Evolutionary conservation across 352 stramenopile genomes (phyloP), one percentile per base, ranked within the genome.

Genomic region (Phytophthora pseudosyringae): DNA sequence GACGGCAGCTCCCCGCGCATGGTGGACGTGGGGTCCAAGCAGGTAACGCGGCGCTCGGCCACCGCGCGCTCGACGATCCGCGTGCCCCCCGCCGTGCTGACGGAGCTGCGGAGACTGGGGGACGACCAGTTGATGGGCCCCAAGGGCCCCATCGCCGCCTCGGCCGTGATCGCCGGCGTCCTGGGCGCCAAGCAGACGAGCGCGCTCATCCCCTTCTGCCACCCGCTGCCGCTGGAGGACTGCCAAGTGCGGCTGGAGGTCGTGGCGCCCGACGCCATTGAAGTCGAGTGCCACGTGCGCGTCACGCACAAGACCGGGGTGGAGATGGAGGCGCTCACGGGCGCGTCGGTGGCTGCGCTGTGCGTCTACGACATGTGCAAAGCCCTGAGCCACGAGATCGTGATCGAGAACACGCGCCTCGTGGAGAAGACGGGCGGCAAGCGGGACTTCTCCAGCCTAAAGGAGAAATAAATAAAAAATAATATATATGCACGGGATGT

Each of bases 331-430:
- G 96, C 97, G 38, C 81, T 99, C 32, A 98, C 89, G 15, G 97
- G 96, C 28, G 95, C 91, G 25, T 96, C 84, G 11, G 75, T 98
- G 16, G 97, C 97, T 4, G 97, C 97, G 43, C 78, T 99, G 1
- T 98, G 90, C 36, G 94, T 99, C 26, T 99, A 99, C 78, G 97
- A 99, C 81, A 99, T 99, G 97, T 96, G 95, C 71, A 99, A 99
- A 76, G 97, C 95, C 16, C 67, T 99, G 39, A 98, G 91, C 64
- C 95, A 99, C 73, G 81, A 98, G 29, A 97, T 99, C 28, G 76
- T 97, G 25, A 98, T 99, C 57, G 80, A 93, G 53, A 78, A 81
- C 39, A 98, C 95, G 29, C 67, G 83, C 18, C 81, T 99, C 5
- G 63, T 99, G 13, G 56, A 73, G 48, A 99, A 98, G 51, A 97